phyloP scores from a whole-genome alignment of 495 filamentous ascomycete genomes.

The Cenococcum geophilum region DNA sequence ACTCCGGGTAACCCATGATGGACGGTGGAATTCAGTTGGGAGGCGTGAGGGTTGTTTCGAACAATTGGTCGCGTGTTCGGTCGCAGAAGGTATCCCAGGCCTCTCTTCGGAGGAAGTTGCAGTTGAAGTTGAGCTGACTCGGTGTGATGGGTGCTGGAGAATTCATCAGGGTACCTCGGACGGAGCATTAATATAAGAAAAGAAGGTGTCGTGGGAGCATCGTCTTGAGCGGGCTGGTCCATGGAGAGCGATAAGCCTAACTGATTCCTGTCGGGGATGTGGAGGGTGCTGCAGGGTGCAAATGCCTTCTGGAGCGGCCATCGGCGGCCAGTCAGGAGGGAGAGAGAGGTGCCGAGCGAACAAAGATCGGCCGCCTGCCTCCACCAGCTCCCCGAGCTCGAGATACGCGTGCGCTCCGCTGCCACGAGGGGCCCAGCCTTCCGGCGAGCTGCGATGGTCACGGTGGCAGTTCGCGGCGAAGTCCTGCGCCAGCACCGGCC shows the following conservation, averaged over 20 bases:
- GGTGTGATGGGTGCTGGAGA: background rate
- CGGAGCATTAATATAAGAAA: conserved; percentile 4
- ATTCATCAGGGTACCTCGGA: background rate
- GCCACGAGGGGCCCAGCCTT: no score
- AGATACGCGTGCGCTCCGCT: background rate
- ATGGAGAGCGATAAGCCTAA: conserved; percentile 2
- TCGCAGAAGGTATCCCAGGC: no score
- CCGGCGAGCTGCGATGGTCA: no score
- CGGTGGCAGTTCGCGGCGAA: no score
- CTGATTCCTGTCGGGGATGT: background rate
- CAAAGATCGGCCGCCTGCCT: conserved; percentile 5
- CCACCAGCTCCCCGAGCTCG: background rate
- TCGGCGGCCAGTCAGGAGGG: conserved; percentile 2
- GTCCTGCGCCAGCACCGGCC: no score
- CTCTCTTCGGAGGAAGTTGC: background rate
- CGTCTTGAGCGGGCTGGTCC: background rate
- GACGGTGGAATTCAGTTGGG: background rate
- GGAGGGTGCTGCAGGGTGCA: background rate
- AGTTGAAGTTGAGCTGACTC: background rate
- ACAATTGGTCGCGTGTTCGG: background rate
- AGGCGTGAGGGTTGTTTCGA: conserved; percentile 16
- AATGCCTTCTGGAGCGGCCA: background rate
- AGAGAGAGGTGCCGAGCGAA: background rate
- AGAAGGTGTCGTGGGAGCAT: background rate
- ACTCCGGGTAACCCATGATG: conserved; percentile 22